Base-by-base conservation (phyloP, 2,329 filamentous ascomycete species). In the Pyrenochaeta sp. region DNA sequence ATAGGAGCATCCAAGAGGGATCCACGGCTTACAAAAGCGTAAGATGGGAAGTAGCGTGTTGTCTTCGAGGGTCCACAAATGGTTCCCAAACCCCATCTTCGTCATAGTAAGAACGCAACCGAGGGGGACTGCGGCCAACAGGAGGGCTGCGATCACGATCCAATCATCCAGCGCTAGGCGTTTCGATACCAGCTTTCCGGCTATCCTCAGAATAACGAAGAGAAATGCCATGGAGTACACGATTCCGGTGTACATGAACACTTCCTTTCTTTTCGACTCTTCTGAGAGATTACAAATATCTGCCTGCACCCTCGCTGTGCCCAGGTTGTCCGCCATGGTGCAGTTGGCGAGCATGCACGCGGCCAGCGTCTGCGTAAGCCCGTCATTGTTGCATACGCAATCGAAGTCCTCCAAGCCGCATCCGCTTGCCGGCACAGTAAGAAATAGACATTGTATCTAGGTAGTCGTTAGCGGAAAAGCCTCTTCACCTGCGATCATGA, bases 291-390 rank as follows among this genome's bases (percentile, higher is more conserved):
- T 33, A 44, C 67, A 70, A 7, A 68, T 32, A 14, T 58, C 52
- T 9, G 58, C 52, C 39, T 67, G 63, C 2, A 68, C 64, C 18
- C 57, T 51, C 1, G 58, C 55, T 11, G 63, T 58, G 5, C 51
- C 61, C 48, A 37, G 39, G 1, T 55, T 53, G 18, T 68, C 67
- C 27, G 55, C 59, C 65, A 70, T 66, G 4, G 65, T 70, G 29
- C 67, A 68, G 12, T 68, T 68, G 4, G 50, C 54, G 20, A 68
- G 63, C 55, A 70, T 49, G 44, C 67, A 70, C 18, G 55, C 56
- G 23, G 60, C 49, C 15, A 63, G 18, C 0, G n/a, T 36, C 14
- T 56, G 46, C 18, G 48, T 36, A 14, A 68, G 51, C 1, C 45
- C 17, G 4, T 45, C 32, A 44, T 52, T 63, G 0, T 42, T 29